A percentile compares a stretch with the other conserved stretches of the same genome.
Conservation (phyloP, 2,329 filamentous ascomycete species). For the Cercospora sp. region DNA sequence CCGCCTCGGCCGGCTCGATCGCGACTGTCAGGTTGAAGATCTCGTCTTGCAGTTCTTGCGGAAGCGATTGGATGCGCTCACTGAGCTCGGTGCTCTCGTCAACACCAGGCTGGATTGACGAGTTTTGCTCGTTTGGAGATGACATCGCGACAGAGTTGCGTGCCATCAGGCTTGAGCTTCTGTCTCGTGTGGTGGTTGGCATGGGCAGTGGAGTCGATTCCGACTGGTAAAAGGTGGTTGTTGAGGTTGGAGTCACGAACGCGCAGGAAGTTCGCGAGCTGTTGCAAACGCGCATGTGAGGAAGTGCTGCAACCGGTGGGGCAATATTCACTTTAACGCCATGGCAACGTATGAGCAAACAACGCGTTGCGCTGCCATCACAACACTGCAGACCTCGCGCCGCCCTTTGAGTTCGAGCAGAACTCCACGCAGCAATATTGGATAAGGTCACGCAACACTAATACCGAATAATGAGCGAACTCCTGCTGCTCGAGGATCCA, state of each 20-base stretch:
- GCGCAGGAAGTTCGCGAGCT: neutral
- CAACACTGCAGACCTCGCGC: neutral
- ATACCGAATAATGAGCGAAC: neutral
- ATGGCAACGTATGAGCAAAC: neutral
- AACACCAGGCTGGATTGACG: neutral
- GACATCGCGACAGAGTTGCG: neutral
- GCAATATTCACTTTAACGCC: neutral
- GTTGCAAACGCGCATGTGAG: neutral
- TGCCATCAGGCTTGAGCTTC: neutral
- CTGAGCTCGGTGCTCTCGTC: neutral
- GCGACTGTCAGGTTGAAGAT: conserved; percentile 3
- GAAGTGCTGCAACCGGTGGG: neutral
- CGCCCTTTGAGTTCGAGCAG: neutral
- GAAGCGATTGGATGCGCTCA: neutral
- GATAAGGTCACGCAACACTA: neutral
- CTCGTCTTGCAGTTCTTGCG: conserved; percentile 13
- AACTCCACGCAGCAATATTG: neutral
- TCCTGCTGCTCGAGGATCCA: neutral
- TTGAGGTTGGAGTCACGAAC: neutral
- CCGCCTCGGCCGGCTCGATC: neutral
- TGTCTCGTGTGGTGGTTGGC: neutral
- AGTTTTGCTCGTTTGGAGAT: neutral
- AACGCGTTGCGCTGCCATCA: neutral
- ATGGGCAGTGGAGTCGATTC: neutral
- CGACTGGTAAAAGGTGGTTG: neutral